Conservation (phyloP, 768 basidiomycete genomes). For the Boletus edulis region DNA sequence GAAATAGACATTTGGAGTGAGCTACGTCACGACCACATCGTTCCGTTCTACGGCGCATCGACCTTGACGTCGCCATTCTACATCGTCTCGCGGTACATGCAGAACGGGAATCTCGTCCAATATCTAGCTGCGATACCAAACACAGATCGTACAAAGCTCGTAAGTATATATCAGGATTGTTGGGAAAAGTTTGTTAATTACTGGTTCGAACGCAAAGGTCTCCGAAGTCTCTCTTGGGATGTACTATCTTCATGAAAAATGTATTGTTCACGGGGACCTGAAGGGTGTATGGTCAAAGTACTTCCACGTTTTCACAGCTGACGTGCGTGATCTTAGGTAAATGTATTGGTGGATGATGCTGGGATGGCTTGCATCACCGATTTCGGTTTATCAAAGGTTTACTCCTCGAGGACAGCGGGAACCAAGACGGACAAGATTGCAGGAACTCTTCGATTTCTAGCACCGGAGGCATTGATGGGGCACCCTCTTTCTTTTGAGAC, state of each 20-base stretch:
- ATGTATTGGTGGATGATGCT: constrained; percentile 32
- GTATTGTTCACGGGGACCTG: constrained; percentile 29
- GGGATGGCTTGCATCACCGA: constrained; percentile 31
- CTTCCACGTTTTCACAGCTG: not conserved
- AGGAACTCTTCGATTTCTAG: constrained; percentile 32
- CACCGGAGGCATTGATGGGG: constrained; percentile 23
- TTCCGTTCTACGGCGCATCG: constrained; percentile 13
- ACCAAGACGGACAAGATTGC: constrained; percentile 18
- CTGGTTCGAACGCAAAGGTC: not conserved
- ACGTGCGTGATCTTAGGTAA: constrained; percentile 17
- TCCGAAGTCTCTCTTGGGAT: constrained; percentile 13
- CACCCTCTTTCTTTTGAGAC: constrained; percentile 15
- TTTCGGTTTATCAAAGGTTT: constrained; percentile 32
- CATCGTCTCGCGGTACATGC: constrained; percentile 10
- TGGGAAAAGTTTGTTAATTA: not conserved
- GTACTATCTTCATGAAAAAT: constrained; percentile 15
- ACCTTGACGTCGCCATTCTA: not conserved
- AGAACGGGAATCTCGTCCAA: constrained; percentile 5
- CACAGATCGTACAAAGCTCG: not conserved
- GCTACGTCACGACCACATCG: constrained; percentile 9
- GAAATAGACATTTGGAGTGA: constrained; percentile 14
- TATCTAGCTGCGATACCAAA: not conserved
- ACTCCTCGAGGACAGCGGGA: constrained; percentile 12
- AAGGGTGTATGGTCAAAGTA: constrained; percentile 20
- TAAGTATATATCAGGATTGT: not conserved